Evolutionary conservation across 805 yeast species (phyloP).

Genomic region (Starmerella gropengiesseri): DNA sequence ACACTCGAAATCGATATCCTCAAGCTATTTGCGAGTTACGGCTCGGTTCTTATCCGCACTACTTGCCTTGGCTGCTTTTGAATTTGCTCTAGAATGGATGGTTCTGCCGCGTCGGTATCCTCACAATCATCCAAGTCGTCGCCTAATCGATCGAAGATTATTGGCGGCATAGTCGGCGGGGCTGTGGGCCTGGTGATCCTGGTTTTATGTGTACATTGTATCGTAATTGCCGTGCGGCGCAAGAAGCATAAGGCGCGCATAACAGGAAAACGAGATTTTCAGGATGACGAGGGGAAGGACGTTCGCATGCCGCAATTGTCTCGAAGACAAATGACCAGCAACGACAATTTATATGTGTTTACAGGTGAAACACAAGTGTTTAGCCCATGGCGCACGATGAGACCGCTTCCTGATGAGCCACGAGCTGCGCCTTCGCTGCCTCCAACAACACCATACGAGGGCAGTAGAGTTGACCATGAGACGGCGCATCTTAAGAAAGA

Average conservation of each 20-base stretch:
- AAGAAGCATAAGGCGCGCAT: background rate
- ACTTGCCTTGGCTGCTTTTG: background rate
- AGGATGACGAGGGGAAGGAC: background rate
- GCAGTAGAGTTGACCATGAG: too few species aligned
- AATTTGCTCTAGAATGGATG: constrained; percentile 1
- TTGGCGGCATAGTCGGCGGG: constrained; percentile 18
- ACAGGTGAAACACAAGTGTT: background rate
- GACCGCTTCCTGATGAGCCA: constrained; percentile 1
- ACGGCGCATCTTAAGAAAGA: too few species aligned
- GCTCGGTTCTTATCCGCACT: too few species aligned
- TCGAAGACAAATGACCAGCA: too few species aligned
- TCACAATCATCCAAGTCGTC: background rate
- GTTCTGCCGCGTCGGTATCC: constrained; percentile 3
- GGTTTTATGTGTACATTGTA: constrained; percentile 3
- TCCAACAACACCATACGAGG: background rate
- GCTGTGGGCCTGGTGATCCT: constrained; percentile 11
- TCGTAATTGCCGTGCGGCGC: background rate
- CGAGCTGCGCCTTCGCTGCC: constrained; percentile 1
- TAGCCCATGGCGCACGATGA: background rate
- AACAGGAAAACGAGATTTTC: background rate
- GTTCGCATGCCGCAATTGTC: too few species aligned
- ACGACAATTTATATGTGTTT: background rate
- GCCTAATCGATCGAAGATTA: constrained; percentile 4
- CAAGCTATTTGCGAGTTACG: too few species aligned
- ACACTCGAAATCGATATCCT: too few species aligned